A percentile compares a stretch with the other conserved stretches of the same genome.
Conservation (phyloP, 78 protist genomes). For the Carpediemonas membranifera region DNA sequence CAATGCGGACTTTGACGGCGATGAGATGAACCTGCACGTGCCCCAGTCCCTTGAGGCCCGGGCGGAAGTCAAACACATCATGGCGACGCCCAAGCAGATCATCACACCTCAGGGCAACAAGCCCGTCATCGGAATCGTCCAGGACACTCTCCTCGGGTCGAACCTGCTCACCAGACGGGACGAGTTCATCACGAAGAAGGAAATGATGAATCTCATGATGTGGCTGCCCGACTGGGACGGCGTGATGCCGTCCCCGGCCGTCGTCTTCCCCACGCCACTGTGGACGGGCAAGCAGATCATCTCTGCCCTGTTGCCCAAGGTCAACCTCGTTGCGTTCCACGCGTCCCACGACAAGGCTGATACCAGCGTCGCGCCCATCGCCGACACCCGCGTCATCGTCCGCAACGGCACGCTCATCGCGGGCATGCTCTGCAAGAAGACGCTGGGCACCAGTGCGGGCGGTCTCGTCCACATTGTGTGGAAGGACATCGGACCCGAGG, state of each 20-base stretch:
- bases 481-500: slow-evolving; percentile 78
- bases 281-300: slow-evolving; percentile 89
- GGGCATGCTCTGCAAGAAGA: background rate
- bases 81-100: no score
- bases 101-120: slow-evolving; percentile 70
- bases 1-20: slow-evolving; percentile 98
- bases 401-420: slow-evolving; percentile 37
- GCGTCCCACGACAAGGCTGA: background rate
- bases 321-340: background rate
- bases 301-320: slow-evolving; percentile 27
- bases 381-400: slow-evolving; percentile 76
- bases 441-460: slow-evolving; percentile 11
- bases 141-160: slow-evolving; percentile 81
- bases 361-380: slow-evolving; percentile 4
- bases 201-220: slow-evolving; percentile 80
- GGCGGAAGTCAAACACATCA: slow-evolving; percentile 17
- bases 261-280: slow-evolving; percentile 85
- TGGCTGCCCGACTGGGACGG: slow-evolving; percentile 73
- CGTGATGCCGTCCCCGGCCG: slow-evolving; percentile 90
- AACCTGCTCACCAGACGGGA: slow-evolving; percentile 73
- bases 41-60: slow-evolving; percentile 57
- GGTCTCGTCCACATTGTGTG: slow-evolving; percentile 72
- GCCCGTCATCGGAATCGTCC: slow-evolving; percentile 96
- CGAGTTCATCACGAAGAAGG: slow-evolving; percentile 58
- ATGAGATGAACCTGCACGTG: slow-evolving; percentile 95